Conservation (phyloP, 305 asterid species). For the Fraxinus paxiana region DNA sequence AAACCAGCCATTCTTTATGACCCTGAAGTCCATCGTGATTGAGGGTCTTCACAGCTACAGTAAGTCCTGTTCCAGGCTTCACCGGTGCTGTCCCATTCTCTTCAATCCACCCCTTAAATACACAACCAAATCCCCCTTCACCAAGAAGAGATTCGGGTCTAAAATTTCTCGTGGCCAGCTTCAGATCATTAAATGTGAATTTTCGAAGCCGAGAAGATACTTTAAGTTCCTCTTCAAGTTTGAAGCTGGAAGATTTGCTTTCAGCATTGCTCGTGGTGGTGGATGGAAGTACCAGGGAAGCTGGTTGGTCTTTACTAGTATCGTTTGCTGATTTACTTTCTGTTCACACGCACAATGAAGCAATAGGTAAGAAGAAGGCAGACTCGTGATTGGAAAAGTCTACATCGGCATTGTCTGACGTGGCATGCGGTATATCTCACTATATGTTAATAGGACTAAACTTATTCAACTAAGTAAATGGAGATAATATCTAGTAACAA, state of each 20-base stretch:
- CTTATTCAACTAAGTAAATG: background rate
- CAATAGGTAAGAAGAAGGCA: background rate
- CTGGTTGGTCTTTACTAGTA: conserved; percentile 62
- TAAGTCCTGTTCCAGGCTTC: conserved; percentile 93
- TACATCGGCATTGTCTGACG: background rate
- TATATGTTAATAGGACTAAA: background rate
- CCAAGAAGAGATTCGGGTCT: conserved; percentile 94
- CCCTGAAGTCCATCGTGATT: conserved; percentile 98
- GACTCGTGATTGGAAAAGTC: background rate
- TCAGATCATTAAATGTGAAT: conserved; percentile 74
- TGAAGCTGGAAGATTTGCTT: conserved; percentile 68
- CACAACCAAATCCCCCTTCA: conserved; percentile 97
- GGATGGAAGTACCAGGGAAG: conserved; percentile 53
- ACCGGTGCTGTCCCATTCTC: conserved; percentile 96
- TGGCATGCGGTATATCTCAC: background rate
- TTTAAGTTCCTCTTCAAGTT: conserved; percentile 74
- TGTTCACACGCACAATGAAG: conserved; percentile 31
- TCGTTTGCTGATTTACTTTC: conserved; percentile 73
- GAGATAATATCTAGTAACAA: background rate
- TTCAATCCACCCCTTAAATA: conserved; percentile 92
- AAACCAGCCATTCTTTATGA: conserved; percentile 96
- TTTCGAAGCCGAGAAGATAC: conserved; percentile 80
- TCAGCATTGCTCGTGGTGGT: conserved; percentile 56
- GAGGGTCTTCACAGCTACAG: conserved; percentile 91
- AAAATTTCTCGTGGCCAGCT: conserved; percentile 79